Evolutionary conservation across 371 early-diverging fungal species (phyloP), one percentile per base, ranked within the genome.

Genomic region (Caulochytrium protostelioides): DNA sequence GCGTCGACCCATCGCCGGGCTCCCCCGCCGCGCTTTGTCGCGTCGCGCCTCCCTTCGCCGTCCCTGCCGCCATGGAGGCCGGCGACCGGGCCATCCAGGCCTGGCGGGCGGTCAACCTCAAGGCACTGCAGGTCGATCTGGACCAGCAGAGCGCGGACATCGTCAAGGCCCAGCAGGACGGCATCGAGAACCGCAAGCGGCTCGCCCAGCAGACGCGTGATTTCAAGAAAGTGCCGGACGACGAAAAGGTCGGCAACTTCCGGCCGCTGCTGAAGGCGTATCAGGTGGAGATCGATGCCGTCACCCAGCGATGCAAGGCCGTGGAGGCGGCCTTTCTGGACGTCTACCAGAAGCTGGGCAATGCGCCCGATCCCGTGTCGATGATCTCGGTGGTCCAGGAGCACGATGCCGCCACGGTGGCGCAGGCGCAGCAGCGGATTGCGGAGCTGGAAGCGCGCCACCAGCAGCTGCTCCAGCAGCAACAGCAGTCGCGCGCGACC

Each of bases 171-270:
- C 87, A 87, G 44, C 79, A 78, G 43, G 72, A 75, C 41, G 65
- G 72, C 1, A 46, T 80, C 3, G 67, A 70, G 28, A 62, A 64
- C 16, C 62, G 89, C 39, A 85, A 83, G 49, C 67, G 65, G 36
- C 60, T 89, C 2, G 82, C 90, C 6, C 86, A 86, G 37, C 65
- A 75, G 44, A 89, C 90, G 27, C 74, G 82, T 67, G 77, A 79
- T 76, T 84, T 84, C 43, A 71, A 70, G 49, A 79, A 74, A 50
- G 50, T 71, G 14, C 57, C 77, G 0, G 79, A 79, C 47, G 75
- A 74, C 24, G 70, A 76, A 28, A 82, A 82, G 55, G 47, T 78
- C 19, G 56, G 58, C 21, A 65, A 79, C 31, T 61, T 82, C 46
- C 79, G 78, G 49, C 27, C 45, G 3, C 52, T 83, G 7, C 55